These are phyloP conservation scores for Marasmius oreades DNA, from an alignment of 1,284 basidiomycete species.

Conservation along the genomic window DNA sequence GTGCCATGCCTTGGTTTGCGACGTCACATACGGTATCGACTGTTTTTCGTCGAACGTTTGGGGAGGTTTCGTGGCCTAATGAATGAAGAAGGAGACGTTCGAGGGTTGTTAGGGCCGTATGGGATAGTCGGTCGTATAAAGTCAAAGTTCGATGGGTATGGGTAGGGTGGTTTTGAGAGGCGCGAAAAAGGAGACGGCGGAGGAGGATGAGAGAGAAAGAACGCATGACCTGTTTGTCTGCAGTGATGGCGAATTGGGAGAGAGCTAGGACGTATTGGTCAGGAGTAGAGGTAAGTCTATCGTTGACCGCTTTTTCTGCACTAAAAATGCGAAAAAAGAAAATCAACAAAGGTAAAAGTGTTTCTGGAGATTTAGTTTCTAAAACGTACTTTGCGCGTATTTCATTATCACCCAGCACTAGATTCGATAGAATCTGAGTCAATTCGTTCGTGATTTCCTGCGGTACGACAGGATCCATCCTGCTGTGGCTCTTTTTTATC, in stretches of 20 bases:
- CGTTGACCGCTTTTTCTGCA: constrained; percentile 76
- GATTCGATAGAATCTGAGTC: constrained; percentile 78
- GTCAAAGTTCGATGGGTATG: constrained; percentile 29
- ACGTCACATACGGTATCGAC: constrained; percentile 74
- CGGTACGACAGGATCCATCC: constrained; percentile 33
- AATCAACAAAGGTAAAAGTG: constrained; percentile 7
- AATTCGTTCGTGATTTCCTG: constrained; percentile 66
- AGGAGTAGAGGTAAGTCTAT: constrained; percentile 68
- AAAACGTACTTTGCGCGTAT: constrained; percentile 61
- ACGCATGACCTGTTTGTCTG: constrained; percentile 71
- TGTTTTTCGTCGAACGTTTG: constrained; percentile 59
- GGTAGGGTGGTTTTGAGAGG: constrained; percentile 20
- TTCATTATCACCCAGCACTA: constrained; percentile 76
- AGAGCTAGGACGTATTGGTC: constrained; percentile 74
- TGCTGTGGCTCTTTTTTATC: too few species aligned
- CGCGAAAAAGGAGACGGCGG: constrained; percentile 68
- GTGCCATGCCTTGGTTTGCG: constrained; percentile 65
- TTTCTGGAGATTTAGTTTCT: too few species aligned
- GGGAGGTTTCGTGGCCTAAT: constrained; percentile 53
- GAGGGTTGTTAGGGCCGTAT: constrained; percentile 58
- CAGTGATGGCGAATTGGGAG: constrained; percentile 67
- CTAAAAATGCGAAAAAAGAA: constrained; percentile 23
- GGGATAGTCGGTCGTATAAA: constrained; percentile 71
- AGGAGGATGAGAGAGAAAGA: constrained; percentile 78
- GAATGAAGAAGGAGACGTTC: constrained; percentile 70